A percentile compares a stretch with the other conserved stretches of the same genome.
phyloP scores from a whole-genome alignment of 208 protist genomes.

The Trypanosoma melophagium region DNA sequence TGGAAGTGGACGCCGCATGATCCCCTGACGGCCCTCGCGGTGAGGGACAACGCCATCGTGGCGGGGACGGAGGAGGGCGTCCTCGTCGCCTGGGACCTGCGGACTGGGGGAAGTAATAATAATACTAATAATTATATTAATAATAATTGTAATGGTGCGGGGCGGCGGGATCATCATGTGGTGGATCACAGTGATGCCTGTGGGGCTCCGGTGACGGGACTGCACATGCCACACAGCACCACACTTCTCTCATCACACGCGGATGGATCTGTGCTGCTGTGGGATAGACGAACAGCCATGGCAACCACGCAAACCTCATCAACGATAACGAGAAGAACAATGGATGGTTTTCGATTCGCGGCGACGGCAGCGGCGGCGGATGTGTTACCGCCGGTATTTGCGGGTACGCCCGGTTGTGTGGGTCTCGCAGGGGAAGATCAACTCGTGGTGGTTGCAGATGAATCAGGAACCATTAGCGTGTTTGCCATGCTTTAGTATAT shows the following conservation, averaged over 20 bases:
- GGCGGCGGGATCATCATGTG: no score
- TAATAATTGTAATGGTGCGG: slow-evolving; percentile 62
- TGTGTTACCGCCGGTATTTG: slow-evolving; percentile 27
- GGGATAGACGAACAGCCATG: slow-evolving; percentile 34
- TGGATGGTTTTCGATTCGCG: slow-evolving; percentile 24
- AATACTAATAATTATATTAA: no score
- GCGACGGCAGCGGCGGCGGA: not conserved
- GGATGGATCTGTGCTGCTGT: slow-evolving; percentile 50
- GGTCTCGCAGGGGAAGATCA: slow-evolving; percentile 51
- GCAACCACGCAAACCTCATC: no score
- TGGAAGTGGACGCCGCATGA: slow-evolving; percentile 65
- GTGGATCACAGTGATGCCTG: slow-evolving; percentile 34
- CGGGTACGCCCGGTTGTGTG: slow-evolving; percentile 38
- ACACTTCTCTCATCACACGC: slow-evolving; percentile 57
- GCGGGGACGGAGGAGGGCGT: slow-evolving; percentile 62
- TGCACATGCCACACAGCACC: slow-evolving; percentile 59
- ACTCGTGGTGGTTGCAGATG: slow-evolving; percentile 45
- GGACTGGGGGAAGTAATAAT: no score
- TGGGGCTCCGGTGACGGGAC: slow-evolving; percentile 39
- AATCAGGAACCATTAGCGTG: slow-evolving; percentile 38
- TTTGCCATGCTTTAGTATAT: slow-evolving; percentile 21
- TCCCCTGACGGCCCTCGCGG: slow-evolving; percentile 43
- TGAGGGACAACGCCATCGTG: slow-evolving; percentile 56
- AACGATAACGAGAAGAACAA: no score
- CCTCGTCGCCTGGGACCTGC: no score